Base-by-base conservation (phyloP, 2,329 filamentous ascomycete species). In the Amphichorda felina region DNA sequence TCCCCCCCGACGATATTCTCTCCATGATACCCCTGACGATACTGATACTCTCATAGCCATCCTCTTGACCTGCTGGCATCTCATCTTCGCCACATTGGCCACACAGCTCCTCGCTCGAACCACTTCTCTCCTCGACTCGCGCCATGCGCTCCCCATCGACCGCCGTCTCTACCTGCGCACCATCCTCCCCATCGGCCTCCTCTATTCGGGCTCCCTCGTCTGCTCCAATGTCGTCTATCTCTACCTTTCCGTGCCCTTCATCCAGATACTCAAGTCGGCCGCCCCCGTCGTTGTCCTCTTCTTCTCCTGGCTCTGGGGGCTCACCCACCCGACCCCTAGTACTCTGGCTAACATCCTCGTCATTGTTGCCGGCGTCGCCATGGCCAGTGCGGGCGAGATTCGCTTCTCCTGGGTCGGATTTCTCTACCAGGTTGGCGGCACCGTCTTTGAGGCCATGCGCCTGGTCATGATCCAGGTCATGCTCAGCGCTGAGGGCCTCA, bases 381-480 rank as follows among this genome's bases (percentile, higher is more conserved):
- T 75, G 17, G 68, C 70, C 25, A 70, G 65, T 39, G 49, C 62
- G 22, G 80, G 79, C 43, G 79, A 83, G 57, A 77, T 83, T 45
- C 65, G 76, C 38, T 83, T 84, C 56, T 75, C 75, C 46, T 61
- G 75, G 60, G 49, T 72, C 28, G 77, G 77, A 32, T 76, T 82
- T 56, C 41, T 78, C 24, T 81, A 72, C 60, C 85, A 91, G 61
- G 55, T 81, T 36, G 79, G 70, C 40, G 85, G 83, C 43, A 83
- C 88, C 45, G 55, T 80, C 34, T 89, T 88, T 51, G 85, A 93
- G 63, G 83, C 85, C 30, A 70, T 83, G 41, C 79, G 85, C 40
- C 65, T 91, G 43, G 79, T 87, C 60, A 85, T 93, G 82, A 83
- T 91, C 38, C 81, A 93, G 61, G 76, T 81, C 40, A 68, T 94